Evolutionary conservation across 129 eudicot species (phyloP), one percentile per base, ranked within the genome.

Genomic region (Saussurea involucrata): DNA sequence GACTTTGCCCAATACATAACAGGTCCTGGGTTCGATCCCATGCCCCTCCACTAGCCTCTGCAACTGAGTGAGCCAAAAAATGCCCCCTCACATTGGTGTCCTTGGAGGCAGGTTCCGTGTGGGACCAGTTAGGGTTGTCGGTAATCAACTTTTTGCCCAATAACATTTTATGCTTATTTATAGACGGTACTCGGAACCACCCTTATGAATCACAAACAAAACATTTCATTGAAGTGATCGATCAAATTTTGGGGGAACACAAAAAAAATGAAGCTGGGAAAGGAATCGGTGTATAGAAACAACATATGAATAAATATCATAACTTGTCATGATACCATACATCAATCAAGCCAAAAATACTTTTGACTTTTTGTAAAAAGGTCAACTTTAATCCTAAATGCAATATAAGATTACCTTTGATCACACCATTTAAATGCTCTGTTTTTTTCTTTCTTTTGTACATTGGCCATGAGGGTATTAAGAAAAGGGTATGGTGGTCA

Each of bases 201-300:
- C 22, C 21, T 10, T 40, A 10, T 40, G 17, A 40, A 40, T 10
- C 3, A n/a, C 2, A 49, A 49, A 53, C 1, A 5, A 15, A 49
- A 49, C 21, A 3, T 49, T 15, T 5, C 22, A 1, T 53, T 53
- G 24, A 53, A 53, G 22, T 3, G 7, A 53, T 18, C 61, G 17
- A 1, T 9, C 17, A 4, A 61, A 73, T 44, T 60, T 34, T 76
- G 80, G 18, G 37, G 44, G 75, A 24, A 69, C 31, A n/a, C 44
- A 34, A 78, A 24, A 69, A 78, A 76, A 8, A 27, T 53, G 8
- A 55, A 21, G 21, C 15, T 68, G 5, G 4, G 44, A 44, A 70
- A 57, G 22, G 21, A 80, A 40, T 22, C 27, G 12, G n/a, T 61
- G 32, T 31, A 72, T 49, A 72, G 79, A 73, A 80, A 80, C 74